These are phyloP conservation scores for Citrus reticulata DNA, from an alignment of 345 rosid species.

Conservation along the genomic window DNA sequence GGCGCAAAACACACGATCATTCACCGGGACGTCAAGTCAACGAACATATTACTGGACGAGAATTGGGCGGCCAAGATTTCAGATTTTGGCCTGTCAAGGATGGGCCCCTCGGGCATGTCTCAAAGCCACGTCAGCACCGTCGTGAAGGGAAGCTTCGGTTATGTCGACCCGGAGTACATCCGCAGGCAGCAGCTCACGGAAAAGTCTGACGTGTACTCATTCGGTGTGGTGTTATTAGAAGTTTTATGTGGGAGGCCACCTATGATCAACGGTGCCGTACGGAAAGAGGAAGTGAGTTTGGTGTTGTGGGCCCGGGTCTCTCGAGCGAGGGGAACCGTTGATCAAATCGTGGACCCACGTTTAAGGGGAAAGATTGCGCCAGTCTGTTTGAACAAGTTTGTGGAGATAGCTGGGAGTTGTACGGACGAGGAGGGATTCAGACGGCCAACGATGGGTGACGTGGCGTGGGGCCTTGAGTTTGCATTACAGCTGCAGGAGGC, in stretches of 20 bases:
- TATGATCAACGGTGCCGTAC: background rate
- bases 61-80: slow-evolving; percentile 25
- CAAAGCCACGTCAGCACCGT: slow-evolving; percentile 2
- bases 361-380: slow-evolving; percentile 16
- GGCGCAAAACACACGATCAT: slow-evolving; percentile 23
- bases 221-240: slow-evolving; percentile 33
- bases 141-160: slow-evolving; percentile 31
- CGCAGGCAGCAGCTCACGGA: slow-evolving; percentile 17
- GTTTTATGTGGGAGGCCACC: slow-evolving; percentile 22
- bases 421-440: slow-evolving; percentile 3
- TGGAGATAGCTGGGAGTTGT: slow-evolving; percentile 18
- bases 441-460: slow-evolving; percentile 24
- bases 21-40: slow-evolving; percentile 28
- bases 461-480: slow-evolving; percentile 20
- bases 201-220: slow-evolving; percentile 30
- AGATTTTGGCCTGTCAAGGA: slow-evolving; percentile 23
- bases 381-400: slow-evolving; percentile 16
- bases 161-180: slow-evolving; percentile 26
- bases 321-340: background rate
- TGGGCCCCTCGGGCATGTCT: slow-evolving; percentile 18
- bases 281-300: slow-evolving; percentile 9
- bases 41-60: slow-evolving; percentile 24
- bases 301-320: slow-evolving; percentile 18
- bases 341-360: slow-evolving; percentile 20
- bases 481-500: slow-evolving; percentile 20